Evolutionary conservation across 495 filamentous ascomycete genomes (phyloP).

Genomic region (Penicillium silybi): DNA sequence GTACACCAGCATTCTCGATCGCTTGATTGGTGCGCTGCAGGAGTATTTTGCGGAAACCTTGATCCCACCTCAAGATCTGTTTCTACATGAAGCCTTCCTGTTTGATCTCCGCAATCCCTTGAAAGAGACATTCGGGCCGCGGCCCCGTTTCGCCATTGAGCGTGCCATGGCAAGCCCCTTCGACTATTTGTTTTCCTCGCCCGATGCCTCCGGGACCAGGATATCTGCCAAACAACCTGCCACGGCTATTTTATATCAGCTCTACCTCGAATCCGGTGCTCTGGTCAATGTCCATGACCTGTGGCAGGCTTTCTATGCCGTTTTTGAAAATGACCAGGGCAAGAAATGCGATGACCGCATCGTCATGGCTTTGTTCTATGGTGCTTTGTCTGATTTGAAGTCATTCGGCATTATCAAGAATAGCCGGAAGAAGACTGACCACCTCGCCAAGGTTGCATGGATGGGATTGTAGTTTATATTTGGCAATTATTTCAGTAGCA

Average conservation of each 20-base stretch:
- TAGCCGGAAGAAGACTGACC: constrained; percentile 88
- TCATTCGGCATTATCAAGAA: constrained; percentile 81
- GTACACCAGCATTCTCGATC: constrained; percentile 72
- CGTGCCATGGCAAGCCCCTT: constrained; percentile 75
- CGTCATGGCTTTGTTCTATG: constrained; percentile 72
- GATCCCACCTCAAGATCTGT: constrained; percentile 57
- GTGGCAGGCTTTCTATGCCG: constrained; percentile 79
- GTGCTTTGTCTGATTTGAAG: constrained; percentile 76
- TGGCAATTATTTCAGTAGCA: constrained; percentile 2
- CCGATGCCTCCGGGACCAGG: constrained; percentile 26
- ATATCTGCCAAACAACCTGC: constrained; percentile 65
- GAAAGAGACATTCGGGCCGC: constrained; percentile 77
- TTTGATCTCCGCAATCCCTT: constrained; percentile 78
- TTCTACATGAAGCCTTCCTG: constrained; percentile 77
- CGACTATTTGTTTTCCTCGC: constrained; percentile 77
- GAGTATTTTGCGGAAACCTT: constrained; percentile 50
- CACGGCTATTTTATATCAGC: constrained; percentile 79
- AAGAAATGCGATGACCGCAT: constrained; percentile 46
- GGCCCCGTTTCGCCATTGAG: constrained; percentile 73
- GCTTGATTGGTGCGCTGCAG: constrained; percentile 53
- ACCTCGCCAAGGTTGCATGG: constrained; percentile 78
- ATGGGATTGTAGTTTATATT: constrained; percentile 50
- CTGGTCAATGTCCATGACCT: constrained; percentile 86
- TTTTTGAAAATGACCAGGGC: constrained; percentile 62
- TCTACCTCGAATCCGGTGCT: constrained; percentile 85